Evolutionary conservation across 345 rosid species (phyloP).

Genomic region (Hibiscus syriacus): DNA sequence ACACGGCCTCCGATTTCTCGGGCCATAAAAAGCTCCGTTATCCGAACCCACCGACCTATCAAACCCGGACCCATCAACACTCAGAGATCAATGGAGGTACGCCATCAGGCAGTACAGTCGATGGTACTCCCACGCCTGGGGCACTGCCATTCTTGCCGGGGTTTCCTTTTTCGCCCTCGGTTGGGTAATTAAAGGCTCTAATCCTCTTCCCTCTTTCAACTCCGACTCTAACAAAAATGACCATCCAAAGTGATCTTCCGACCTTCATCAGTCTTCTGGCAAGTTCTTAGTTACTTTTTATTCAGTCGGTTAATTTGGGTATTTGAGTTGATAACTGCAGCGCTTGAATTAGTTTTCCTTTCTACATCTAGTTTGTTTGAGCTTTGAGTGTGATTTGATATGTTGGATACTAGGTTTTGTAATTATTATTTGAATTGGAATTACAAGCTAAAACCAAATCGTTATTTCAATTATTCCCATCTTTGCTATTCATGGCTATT

Average conservation of each 20-base stretch:
- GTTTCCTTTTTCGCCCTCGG: constrained; percentile 77
- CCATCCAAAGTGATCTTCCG: constrained; percentile 3
- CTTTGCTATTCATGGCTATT: neutral
- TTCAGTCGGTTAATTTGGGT: neutral
- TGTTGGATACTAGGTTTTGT: neutral
- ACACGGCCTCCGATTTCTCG: constrained; percentile 17
- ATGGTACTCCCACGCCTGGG: constrained; percentile 93
- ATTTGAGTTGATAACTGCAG: neutral
- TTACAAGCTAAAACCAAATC: neutral
- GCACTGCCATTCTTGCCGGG: constrained; percentile 81
- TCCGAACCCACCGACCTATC: constrained; percentile 52
- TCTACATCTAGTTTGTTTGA: too few relatives aligned
- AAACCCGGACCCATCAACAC: constrained; percentile 67
- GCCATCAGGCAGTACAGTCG: constrained; percentile 66
- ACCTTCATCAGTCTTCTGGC: neutral
- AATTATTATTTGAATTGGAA: neutral
- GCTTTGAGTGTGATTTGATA: neutral
- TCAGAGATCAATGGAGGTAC: constrained; percentile 81
- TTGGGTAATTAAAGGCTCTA: constrained; percentile 78
- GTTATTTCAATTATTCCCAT: neutral
- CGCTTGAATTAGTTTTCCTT: neutral
- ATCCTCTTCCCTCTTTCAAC: constrained; percentile 72
- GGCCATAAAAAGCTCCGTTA: constrained; percentile 32
- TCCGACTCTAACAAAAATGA: constrained; percentile 12
- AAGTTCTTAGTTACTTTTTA: neutral